These are phyloP conservation scores for Pseudogymnoascus sp. DNA, from an alignment of 2,329 filamentous ascomycete species.

Conservation along the genomic window DNA sequence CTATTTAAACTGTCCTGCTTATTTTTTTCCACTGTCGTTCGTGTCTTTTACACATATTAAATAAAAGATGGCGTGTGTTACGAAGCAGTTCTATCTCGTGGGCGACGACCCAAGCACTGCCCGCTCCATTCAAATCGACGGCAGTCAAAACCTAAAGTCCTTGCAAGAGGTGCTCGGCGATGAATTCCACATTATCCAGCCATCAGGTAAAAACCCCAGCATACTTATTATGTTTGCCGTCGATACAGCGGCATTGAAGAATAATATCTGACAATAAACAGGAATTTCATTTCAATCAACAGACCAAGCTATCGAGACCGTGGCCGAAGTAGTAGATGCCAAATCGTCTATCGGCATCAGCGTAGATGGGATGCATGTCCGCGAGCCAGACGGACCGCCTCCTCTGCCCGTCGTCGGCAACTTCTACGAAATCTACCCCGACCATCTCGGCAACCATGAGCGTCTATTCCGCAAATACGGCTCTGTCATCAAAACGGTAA, in stretches of 20 bases:
- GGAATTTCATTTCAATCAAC: slow-evolving; percentile 18
- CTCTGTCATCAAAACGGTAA: slow-evolving; percentile 31
- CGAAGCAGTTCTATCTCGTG: slow-evolving; percentile 13
- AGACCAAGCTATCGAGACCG: slow-evolving; percentile 15
- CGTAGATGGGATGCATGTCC: slow-evolving; percentile 16
- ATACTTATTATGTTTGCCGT: background rate
- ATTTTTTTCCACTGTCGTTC: background rate
- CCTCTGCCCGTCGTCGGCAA: slow-evolving; percentile 32
- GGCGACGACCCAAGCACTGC: slow-evolving; percentile 12
- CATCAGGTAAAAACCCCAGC: slow-evolving; percentile 13
- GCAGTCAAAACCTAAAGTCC: slow-evolving; percentile 15
- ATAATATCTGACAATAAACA: background rate
- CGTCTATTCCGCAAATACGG: slow-evolving; percentile 34
- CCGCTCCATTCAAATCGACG: slow-evolving; percentile 13
- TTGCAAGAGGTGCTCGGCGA: slow-evolving; percentile 16
- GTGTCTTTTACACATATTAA: background rate
- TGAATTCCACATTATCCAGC: slow-evolving; percentile 13
- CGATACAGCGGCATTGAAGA: background rate
- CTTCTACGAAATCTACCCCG: slow-evolving; percentile 33
- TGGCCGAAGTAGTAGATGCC: slow-evolving; percentile 14
- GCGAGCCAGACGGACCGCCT: slow-evolving; percentile 23
- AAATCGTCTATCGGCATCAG: slow-evolving; percentile 16
- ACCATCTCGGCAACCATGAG: slow-evolving; percentile 36
- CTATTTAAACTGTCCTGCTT: background rate
- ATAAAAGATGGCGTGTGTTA: background rate